phyloP scores from a whole-genome alignment of 2,329 filamentous ascomycete genomes.

The Colletotrichum karsti region DNA sequence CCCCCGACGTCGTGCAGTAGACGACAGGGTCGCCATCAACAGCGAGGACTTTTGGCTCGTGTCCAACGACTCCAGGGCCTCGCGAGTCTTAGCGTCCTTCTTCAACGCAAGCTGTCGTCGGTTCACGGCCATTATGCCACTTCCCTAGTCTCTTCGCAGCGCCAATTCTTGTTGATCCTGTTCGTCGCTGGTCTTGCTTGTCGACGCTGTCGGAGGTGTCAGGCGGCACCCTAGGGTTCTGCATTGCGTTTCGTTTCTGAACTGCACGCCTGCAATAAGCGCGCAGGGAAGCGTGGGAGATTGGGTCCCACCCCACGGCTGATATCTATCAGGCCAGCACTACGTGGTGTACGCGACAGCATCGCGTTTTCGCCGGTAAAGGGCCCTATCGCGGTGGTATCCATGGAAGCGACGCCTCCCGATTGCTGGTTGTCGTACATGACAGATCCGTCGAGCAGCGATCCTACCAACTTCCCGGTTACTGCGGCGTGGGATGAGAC shows the following conservation, averaged over 20 bases:
- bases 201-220: not conserved
- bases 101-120: not conserved
- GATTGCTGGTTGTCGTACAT: not conserved
- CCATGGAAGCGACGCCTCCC: too few species aligned
- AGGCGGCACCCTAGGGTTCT: not conserved
- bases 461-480: not conserved
- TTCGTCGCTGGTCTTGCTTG: not conserved
- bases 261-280: not conserved
- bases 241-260: constrained; percentile 5
- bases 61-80: not conserved
- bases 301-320: constrained; percentile 11
- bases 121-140: not conserved
- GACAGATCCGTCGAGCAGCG: not conserved
- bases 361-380: constrained; percentile 15
- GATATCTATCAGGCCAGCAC: not conserved
- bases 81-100: not conserved
- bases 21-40: not conserved
- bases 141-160: not conserved
- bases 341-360: not conserved
- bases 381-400: constrained; percentile 12
- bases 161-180: not conserved
- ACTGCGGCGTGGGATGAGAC: not conserved
- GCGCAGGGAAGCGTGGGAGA: constrained; percentile 3
- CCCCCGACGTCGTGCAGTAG: constrained; percentile 18
- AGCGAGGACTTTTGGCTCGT: not conserved